Evolutionary conservation across 306 rosid genomes (phyloP).

Genomic region (Cicer chorassanicum): DNA sequence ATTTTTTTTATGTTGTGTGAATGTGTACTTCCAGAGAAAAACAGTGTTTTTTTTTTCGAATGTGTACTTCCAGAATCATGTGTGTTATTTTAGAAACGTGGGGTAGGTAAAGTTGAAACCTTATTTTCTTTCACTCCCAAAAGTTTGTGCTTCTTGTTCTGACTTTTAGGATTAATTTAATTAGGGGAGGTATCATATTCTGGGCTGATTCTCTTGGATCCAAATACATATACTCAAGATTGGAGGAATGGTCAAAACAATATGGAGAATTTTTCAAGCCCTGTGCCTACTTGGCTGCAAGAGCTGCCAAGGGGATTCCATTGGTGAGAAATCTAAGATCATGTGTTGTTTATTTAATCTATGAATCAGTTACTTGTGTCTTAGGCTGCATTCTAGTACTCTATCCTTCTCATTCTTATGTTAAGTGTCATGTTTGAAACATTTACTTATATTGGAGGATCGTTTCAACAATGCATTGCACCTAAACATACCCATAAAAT

Average conservation of each 20-base stretch:
- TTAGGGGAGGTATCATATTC: slow-evolving; percentile 93
- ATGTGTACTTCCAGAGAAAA: too few species aligned
- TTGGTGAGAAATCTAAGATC: slow-evolving; percentile 64
- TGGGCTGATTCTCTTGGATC: slow-evolving; percentile 97
- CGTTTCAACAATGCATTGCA: background rate
- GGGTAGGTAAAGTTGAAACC: too few species aligned
- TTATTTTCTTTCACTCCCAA: background rate
- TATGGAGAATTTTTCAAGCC: slow-evolving; percentile 96
- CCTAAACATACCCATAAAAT: background rate
- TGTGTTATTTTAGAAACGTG: too few species aligned
- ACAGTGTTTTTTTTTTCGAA: too few species aligned
- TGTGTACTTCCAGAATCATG: too few species aligned
- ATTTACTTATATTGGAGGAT: background rate
- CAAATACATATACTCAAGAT: slow-evolving; percentile 76
- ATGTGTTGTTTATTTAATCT: slow-evolving; percentile 11
- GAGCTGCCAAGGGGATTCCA: slow-evolving; percentile 84
- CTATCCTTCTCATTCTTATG: too few species aligned
- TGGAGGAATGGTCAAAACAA: slow-evolving; percentile 75
- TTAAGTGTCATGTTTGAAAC: too few species aligned
- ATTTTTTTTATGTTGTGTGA: too few species aligned
- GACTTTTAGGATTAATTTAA: slow-evolving; percentile 40
- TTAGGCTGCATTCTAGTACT: background rate
- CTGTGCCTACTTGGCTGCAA: slow-evolving; percentile 81
- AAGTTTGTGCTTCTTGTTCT: slow-evolving; percentile 22
- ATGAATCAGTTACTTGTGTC: background rate